Percentiles rank a stretch among this genome's conserved stretches.
phyloP scores from a whole-genome alignment of 495 filamentous ascomycete genomes.

The Penicillium lagena region DNA sequence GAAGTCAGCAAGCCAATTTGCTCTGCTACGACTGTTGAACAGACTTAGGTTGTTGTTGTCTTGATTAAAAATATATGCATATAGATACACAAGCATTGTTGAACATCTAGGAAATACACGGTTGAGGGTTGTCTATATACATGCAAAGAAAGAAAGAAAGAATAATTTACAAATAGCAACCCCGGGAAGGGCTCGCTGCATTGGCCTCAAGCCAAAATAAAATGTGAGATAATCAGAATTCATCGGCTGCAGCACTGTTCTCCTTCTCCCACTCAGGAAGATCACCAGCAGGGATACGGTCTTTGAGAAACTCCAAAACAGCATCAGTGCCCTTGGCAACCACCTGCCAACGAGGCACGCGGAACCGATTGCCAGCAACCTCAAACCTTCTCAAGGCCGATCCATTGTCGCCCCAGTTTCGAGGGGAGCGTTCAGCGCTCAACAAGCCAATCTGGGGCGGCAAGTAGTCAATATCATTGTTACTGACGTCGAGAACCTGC shows the following conservation, averaged over 20 bases:
- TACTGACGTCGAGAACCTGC: conserved; percentile 66
- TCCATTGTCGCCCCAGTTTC: conserved; percentile 27
- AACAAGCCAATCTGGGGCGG: conserved; percentile 74
- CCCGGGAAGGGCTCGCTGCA: no score
- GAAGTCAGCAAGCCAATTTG: conserved; percentile 31
- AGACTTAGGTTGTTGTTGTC: not conserved
- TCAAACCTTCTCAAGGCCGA: conserved; percentile 47
- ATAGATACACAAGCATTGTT: not conserved
- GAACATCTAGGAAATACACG: not conserved
- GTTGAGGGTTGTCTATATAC: not conserved
- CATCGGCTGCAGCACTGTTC: conserved; percentile 10
- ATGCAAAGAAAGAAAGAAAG: not conserved
- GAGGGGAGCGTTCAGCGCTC: conserved; percentile 40
- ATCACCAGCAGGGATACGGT: conserved; percentile 66
- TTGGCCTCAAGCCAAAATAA: no score
- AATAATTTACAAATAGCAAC: not conserved
- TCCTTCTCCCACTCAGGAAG: conserved; percentile 30
- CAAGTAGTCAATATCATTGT: conserved; percentile 73
- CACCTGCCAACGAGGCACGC: conserved; percentile 81
- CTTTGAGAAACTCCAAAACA: conserved; percentile 75
- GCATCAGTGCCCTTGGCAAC: conserved; percentile 85
- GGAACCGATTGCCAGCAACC: conserved; percentile 74
- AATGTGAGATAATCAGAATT: conserved; percentile 1
- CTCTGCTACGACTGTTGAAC: not conserved
- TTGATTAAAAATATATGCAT: not conserved